A percentile compares a stretch with the other conserved stretches of the same genome.
phyloP scores from a whole-genome alignment of 2,329 filamentous ascomycete genomes.

The Hymenoscyphus linearis region DNA sequence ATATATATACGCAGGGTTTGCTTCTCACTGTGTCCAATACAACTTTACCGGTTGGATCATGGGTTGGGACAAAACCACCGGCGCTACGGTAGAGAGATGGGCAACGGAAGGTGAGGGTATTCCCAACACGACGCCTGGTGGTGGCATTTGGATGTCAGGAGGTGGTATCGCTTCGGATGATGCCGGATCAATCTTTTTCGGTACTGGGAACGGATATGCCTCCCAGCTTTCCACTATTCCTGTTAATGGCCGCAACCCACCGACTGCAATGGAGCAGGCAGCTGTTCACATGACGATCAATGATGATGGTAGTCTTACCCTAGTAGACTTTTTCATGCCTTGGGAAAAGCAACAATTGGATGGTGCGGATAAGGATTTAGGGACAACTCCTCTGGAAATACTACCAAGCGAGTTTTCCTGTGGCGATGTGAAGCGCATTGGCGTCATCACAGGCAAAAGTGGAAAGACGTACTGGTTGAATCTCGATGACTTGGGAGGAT shows the following conservation, averaged over 20 bases:
- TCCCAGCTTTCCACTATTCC: conserved; percentile 41
- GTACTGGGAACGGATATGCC: conserved; percentile 44
- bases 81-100: conserved; percentile 39
- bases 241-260: conserved; percentile 40
- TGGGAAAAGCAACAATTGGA: conserved; percentile 45
- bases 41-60: conserved; percentile 47
- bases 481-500: conserved; percentile 44
- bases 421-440: conserved; percentile 40
- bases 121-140: conserved; percentile 35
- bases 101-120: conserved; percentile 41
- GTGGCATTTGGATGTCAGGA: conserved; percentile 46
- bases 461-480: conserved; percentile 47
- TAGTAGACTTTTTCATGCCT: conserved; percentile 47
- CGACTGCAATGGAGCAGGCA: conserved; percentile 43
- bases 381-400: conserved; percentile 40
- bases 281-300: conserved; percentile 44
- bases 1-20: conserved; percentile 45
- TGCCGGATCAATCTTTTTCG: conserved; percentile 42
- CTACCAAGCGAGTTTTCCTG: conserved; percentile 41
- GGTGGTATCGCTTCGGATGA: conserved; percentile 44
- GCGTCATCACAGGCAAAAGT: conserved; percentile 44
- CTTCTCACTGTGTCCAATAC: conserved; percentile 46
- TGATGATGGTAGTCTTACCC: conserved; percentile 37
- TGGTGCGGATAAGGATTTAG: conserved; percentile 45
- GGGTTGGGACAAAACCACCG: conserved; percentile 42